Conservation (phyloP, 768 basidiomycete species). For the Boletus sp. region DNA sequence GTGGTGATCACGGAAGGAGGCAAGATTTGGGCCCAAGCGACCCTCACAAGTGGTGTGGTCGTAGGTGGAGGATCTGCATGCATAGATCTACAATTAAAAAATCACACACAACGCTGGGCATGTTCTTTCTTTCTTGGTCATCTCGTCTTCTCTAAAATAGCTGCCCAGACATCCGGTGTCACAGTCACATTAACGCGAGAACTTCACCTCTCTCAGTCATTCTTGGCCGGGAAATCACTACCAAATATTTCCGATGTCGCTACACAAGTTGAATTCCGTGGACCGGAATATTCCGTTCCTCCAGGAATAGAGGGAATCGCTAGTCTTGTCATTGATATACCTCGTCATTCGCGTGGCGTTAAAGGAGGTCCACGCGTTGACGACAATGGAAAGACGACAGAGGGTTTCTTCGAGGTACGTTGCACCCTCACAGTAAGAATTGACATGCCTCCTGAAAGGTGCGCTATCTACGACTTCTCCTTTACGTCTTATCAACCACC, state of each 20-base stretch:
- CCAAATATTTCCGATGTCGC: conserved; percentile 61
- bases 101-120: conserved; percentile 79
- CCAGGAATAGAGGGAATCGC: conserved; percentile 79
- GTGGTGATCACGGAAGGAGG: conserved; percentile 74
- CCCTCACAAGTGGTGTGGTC: conserved; percentile 56
- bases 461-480: conserved; percentile 20
- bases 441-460: conserved; percentile 68
- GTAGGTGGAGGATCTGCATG: conserved; percentile 69
- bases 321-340: conserved; percentile 77
- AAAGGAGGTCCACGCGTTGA: conserved; percentile 60
- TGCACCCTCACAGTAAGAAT: conserved; percentile 62
- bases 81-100: conserved; percentile 76
- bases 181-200: conserved; percentile 58
- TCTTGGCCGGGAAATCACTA: conserved; percentile 23
- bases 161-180: conserved; percentile 61
- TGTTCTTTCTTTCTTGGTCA: conserved; percentile 6
- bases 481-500: conserved; percentile 8
- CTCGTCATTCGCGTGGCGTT: conserved; percentile 58
- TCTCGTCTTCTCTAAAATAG: conserved; percentile 2
- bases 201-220: conserved; percentile 49
- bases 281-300: conserved; percentile 68
- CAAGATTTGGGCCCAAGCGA: conserved; percentile 74
- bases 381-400: conserved; percentile 41
- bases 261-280: conserved; percentile 66
- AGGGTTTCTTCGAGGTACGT: conserved; percentile 65